Base-by-base conservation (phyloP, 345 rosid species). In the Aurinia saxatilis region DNA sequence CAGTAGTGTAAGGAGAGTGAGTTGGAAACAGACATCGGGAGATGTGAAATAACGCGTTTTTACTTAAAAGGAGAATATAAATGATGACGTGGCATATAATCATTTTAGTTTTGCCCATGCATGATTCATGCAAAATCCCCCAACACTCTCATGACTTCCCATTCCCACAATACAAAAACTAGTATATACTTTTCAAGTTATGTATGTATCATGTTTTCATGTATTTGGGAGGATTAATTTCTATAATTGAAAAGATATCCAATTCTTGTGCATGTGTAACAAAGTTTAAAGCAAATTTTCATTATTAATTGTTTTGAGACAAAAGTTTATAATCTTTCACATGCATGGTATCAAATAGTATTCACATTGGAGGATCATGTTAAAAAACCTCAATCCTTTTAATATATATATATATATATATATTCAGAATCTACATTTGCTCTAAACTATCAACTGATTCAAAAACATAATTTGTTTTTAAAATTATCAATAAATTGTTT, bases 41-140 rank as follows among this genome's bases (percentile, higher is more conserved):
- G 19, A 41, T 37, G 74, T 39, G 74, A 63, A 62, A 4, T 27
- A 62, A 55, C 74, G 74, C 74, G 69, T 70, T 60, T 61, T 5
- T 10, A 33, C 15, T n/a, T 39, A 17, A 30, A n/a, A 11, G n/a
- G 0, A 16, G 21, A 10, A 2, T 27, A 4, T n/a, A 19, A 6
- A 7, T 13, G 48, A n/a, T 27, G 61, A 51, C 67, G 41, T 50
- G 42, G 50, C 10, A 41, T 15, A 21, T 59, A 42, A 58, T 60
- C 15, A 68, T 60, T 60, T 60, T 13, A 42, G 47, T 19, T n/a
- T 60, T 16, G 3, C 13, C 65, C 72, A 40, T 67, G 65, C 59
- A 67, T 67, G 42, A 34, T 45, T 54, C 63, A 66, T 66, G 70
- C 63, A 66, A 46, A 46, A 12, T 35, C 42, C 44, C 42, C 34